Conservation (phyloP, 441 rosid species). For the Euphorbia corollata region DNA sequence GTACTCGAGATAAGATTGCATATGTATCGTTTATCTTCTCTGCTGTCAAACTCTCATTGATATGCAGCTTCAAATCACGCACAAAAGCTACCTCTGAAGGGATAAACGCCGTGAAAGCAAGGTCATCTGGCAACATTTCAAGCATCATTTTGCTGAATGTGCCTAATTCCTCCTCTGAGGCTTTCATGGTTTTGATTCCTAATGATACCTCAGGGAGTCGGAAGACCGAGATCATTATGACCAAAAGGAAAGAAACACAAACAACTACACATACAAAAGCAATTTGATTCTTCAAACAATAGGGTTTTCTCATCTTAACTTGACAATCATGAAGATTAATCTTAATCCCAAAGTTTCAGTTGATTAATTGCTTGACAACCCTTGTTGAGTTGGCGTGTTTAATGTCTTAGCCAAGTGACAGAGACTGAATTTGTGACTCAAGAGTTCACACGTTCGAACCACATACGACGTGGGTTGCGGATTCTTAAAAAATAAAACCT, state of each 20-base stretch:
- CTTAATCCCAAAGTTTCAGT: not conserved
- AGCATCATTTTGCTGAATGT: conserved; percentile 60
- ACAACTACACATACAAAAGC: conserved; percentile 33
- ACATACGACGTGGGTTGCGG: too few species aligned
- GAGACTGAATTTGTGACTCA: too few species aligned
- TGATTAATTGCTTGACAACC: not conserved
- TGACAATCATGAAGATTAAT: not conserved
- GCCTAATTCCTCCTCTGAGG: conserved; percentile 27
- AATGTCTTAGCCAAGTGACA: not conserved
- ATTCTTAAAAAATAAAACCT: too few species aligned
- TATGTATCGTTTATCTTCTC: conserved; percentile 35
- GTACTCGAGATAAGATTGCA: conserved; percentile 48
- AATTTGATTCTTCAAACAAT: conserved; percentile 30
- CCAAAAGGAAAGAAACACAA: conserved; percentile 34
- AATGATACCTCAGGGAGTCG: conserved; percentile 45
- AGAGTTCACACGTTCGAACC: too few species aligned
- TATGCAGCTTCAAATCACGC: conserved; percentile 43
- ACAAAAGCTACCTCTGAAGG: conserved; percentile 51
- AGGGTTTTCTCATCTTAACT: conserved; percentile 30
- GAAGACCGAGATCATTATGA: conserved; percentile 33
- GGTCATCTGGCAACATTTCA: conserved; percentile 56
- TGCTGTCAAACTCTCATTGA: conserved; percentile 18
- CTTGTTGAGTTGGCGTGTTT: not conserved
- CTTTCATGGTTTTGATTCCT: conserved; percentile 12
- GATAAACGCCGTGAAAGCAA: conserved; percentile 54